Evolutionary conservation across 2,329 filamentous ascomycete genomes (phyloP).

Genomic region (Epichloe hybrida): DNA sequence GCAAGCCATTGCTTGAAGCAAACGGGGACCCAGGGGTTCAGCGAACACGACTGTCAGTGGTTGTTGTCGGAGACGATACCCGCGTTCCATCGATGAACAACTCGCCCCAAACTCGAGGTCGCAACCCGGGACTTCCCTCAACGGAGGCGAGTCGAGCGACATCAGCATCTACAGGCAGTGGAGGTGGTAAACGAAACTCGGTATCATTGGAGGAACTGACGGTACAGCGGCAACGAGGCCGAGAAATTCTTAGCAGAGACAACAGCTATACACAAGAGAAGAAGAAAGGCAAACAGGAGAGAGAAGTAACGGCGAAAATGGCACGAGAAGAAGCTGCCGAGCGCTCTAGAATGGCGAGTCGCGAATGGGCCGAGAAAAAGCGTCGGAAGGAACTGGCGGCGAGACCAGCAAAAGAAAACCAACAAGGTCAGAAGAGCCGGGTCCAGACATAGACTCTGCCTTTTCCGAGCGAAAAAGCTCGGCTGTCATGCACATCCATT

Average conservation of each 20-base stretch:
- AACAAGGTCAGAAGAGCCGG: neutral
- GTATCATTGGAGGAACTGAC: conserved; percentile 37
- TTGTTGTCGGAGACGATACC: conserved; percentile 3
- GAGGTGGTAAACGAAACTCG: conserved; percentile 31
- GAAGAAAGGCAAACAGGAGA: conserved; percentile 39
- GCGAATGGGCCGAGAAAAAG: conserved; percentile 50
- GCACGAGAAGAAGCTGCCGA: conserved; percentile 49
- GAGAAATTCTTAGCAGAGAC: conserved; percentile 40
- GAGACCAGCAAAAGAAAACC: conserved; percentile 7
- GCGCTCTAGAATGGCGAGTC: conserved; percentile 42
- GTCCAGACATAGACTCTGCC: neutral
- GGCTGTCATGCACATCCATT: neutral
- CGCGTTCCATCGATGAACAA: conserved; percentile 5
- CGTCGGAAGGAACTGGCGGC: conserved; percentile 24
- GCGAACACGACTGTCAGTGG: conserved; percentile 15
- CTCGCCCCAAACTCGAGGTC: conserved; percentile 13
- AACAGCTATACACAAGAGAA: conserved; percentile 32
- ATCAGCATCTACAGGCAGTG: conserved; percentile 32
- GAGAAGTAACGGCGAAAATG: conserved; percentile 38
- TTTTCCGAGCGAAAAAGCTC: neutral
- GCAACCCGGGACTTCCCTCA: conserved; percentile 13
- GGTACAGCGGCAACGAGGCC: conserved; percentile 38
- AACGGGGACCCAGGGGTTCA: conserved; percentile 8
- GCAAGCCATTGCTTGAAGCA: conserved; percentile 22
- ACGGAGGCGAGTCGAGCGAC: conserved; percentile 24